Percentiles rank a stretch among this genome's conserved stretches.
Evolutionary conservation across 441 rosid genomes (phyloP).

Genomic region (Hypseocharis bilobata): DNA sequence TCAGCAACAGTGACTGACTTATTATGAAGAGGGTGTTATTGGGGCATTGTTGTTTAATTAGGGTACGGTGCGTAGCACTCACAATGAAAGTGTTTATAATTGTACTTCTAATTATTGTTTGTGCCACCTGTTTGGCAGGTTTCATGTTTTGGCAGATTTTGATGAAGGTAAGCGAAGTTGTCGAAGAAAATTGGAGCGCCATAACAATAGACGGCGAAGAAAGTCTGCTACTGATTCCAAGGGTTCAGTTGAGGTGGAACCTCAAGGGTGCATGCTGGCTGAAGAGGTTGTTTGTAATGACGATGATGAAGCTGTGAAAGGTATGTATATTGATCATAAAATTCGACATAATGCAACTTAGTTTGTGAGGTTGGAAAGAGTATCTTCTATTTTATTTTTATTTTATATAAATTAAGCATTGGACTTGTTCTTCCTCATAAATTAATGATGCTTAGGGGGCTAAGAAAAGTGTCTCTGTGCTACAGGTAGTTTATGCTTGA

Average conservation of each 20-base stretch:
- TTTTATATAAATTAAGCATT: no score
- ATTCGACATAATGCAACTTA: not conserved
- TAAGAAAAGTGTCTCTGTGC: slow-evolving; percentile 4
- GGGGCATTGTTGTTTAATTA: no score
- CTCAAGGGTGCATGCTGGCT: slow-evolving; percentile 25
- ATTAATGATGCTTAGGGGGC: no score
- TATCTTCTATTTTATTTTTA: not conserved
- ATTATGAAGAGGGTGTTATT: no score
- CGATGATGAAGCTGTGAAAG: slow-evolving; percentile 46
- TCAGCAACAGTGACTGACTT: no score
- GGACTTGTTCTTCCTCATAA: no score
- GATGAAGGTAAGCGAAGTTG: slow-evolving; percentile 89
- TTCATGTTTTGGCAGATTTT: slow-evolving; percentile 68
- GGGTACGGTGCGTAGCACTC: no score
- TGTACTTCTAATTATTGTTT: slow-evolving; percentile 9
- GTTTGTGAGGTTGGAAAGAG: not conserved
- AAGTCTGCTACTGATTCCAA: slow-evolving; percentile 49
- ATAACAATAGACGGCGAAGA: slow-evolving; percentile 67
- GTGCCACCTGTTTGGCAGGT: slow-evolving; percentile 40
- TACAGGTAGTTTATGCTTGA: slow-evolving; percentile 40
- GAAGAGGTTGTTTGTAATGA: slow-evolving; percentile 41
- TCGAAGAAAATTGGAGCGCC: slow-evolving; percentile 80
- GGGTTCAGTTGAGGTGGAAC: slow-evolving; percentile 31
- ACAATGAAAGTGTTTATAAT: no score
- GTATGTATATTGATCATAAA: slow-evolving; percentile 30